Conservation (phyloP, 495 filamentous ascomycete species). For the Penicillium coprophilum region DNA sequence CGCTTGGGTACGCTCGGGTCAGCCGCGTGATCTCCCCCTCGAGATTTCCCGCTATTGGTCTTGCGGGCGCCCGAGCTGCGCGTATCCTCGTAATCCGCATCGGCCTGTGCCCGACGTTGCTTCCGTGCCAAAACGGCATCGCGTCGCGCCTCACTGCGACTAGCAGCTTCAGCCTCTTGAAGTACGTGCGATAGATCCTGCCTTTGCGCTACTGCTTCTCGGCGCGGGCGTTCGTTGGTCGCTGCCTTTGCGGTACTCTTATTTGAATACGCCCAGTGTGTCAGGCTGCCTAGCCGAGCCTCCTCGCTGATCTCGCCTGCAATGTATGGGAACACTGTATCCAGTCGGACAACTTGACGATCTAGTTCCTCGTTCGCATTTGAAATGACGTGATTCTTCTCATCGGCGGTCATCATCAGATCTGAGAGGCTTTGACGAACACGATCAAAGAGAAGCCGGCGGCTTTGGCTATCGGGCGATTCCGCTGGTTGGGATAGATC, state of each 20-base stretch:
- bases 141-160: slow-evolving; percentile 76
- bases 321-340: slow-evolving; percentile 79
- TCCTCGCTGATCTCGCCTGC: slow-evolving; percentile 90
- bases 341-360: slow-evolving; percentile 79
- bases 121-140: slow-evolving; percentile 76
- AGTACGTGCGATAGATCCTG: slow-evolving; percentile 55
- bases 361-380: slow-evolving; percentile 86
- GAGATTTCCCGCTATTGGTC: slow-evolving; percentile 60
- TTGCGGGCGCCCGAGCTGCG: slow-evolving; percentile 50
- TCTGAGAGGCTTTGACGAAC: slow-evolving; percentile 64
- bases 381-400: slow-evolving; percentile 93
- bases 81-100: slow-evolving; percentile 77
- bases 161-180: slow-evolving; percentile 72
- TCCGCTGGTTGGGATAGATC: slow-evolving; percentile 35
- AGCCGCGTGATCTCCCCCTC: slow-evolving; percentile 53
- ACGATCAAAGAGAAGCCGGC: slow-evolving; percentile 65
- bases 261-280: slow-evolving; percentile 94
- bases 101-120: slow-evolving; percentile 61
- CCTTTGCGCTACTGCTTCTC: slow-evolving; percentile 71
- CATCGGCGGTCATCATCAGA: slow-evolving; percentile 82
- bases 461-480: slow-evolving; percentile 44
- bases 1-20: slow-evolving; percentile 59
- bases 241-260: slow-evolving; percentile 65
- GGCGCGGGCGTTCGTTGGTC: slow-evolving; percentile 66
- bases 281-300: slow-evolving; percentile 83